Conservation (phyloP, 306 rosid species). For the Morella rubra region DNA sequence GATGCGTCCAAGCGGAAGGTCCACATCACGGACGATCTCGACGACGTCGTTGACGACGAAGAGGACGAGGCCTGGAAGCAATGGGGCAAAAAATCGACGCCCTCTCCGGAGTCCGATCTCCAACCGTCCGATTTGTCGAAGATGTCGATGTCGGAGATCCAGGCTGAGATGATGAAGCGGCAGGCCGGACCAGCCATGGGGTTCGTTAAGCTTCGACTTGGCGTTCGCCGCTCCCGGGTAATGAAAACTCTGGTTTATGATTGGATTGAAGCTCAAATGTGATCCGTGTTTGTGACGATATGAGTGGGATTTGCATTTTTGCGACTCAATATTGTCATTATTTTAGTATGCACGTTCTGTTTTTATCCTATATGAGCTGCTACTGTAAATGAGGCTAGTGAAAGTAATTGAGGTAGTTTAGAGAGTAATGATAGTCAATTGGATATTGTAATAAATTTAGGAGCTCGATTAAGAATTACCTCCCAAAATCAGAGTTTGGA, state of each 20-base stretch:
- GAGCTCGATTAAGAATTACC: neutral
- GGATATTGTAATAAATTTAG: neutral
- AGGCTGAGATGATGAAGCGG: conserved; percentile 70
- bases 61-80: conserved; percentile 86
- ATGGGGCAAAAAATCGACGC: conserved; percentile 74
- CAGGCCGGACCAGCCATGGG: conserved; percentile 70
- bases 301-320: neutral
- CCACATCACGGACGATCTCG: conserved; percentile 82
- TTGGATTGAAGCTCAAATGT: conserved; percentile 13
- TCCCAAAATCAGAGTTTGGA: neutral
- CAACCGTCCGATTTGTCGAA: conserved; percentile 56
- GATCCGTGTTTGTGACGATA: conserved; percentile 1
- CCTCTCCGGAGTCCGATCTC: conserved; percentile 32
- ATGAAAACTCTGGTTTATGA: conserved; percentile 14
- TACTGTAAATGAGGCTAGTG: neutral
- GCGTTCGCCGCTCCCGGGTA: conserved; percentile 63
- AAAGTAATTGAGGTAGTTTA: neutral
- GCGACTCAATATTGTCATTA: neutral
- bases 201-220: conserved; percentile 80
- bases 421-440: neutral
- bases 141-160: conserved; percentile 70
- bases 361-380: neutral
- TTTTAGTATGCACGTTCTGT: too few species aligned
- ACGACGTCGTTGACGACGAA: conserved; percentile 81
- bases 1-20: conserved; percentile 55